Conservation (phyloP, 768 basidiomycete genomes). For the Collybia sp. region DNA sequence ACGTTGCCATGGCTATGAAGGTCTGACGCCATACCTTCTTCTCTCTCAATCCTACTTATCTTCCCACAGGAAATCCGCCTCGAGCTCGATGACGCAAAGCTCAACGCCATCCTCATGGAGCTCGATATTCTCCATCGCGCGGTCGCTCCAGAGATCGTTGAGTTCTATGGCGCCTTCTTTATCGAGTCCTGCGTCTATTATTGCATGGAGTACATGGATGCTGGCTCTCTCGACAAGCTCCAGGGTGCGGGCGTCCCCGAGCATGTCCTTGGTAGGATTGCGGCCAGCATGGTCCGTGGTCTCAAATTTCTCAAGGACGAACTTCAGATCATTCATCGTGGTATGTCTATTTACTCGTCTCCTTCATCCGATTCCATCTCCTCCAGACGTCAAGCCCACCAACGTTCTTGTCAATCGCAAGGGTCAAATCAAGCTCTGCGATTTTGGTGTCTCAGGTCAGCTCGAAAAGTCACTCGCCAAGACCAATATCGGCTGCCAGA, state of each 20-base stretch:
- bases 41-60: slow-evolving; percentile 5
- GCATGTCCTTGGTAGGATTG: slow-evolving; percentile 77
- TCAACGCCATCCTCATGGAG: slow-evolving; percentile 98
- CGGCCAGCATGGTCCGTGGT: slow-evolving; percentile 79
- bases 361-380: slow-evolving; percentile 4
- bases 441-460: slow-evolving; percentile 99
- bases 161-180: slow-evolving; percentile 99
- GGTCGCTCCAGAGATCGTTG: slow-evolving; percentile 86
- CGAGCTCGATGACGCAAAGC: slow-evolving; percentile 88
- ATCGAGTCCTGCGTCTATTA: slow-evolving; percentile 99
- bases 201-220: slow-evolving; percentile 99
- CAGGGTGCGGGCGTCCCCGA: slow-evolving; percentile 63
- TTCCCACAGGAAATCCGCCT: slow-evolving; percentile 86
- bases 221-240: slow-evolving; percentile 90
- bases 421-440: slow-evolving; percentile 91
- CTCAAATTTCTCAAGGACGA: slow-evolving; percentile 95
- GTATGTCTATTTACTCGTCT: slow-evolving; percentile 16
- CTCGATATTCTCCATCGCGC: slow-evolving; percentile 97
- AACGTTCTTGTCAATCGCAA: slow-evolving; percentile 88
- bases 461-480: slow-evolving; percentile 94
- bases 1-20: slow-evolving; percentile 99
- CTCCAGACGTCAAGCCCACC: slow-evolving; percentile 84
- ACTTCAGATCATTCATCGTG: slow-evolving; percentile 71
- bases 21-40: slow-evolving; percentile 35
- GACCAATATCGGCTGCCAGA: slow-evolving; percentile 98